These are phyloP conservation scores for Hymenoscyphus repandus DNA, from an alignment of 2,329 filamentous ascomycete species.

Conservation along the genomic window DNA sequence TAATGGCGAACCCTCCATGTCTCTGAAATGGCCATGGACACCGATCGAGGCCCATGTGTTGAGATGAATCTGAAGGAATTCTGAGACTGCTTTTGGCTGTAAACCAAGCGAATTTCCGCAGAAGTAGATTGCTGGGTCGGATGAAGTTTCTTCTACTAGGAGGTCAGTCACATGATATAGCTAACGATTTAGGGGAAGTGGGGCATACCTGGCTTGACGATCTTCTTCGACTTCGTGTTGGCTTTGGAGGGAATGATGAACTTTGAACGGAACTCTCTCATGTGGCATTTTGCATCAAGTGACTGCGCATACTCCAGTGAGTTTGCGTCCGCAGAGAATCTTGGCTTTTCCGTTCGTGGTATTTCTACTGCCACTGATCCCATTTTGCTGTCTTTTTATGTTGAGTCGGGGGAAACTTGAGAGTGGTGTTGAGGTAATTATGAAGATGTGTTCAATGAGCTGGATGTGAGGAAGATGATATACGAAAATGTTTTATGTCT, in stretches of 20 bases:
- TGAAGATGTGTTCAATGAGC: too few relatives aligned
- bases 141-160: conserved; percentile 13
- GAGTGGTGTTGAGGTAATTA: too few relatives aligned
- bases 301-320: conserved; percentile 43
- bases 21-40: conserved; percentile 76
- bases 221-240: conserved; percentile 60
- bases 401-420: too few relatives aligned
- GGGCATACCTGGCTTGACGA: conserved; percentile 36
- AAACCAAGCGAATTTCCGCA: conserved; percentile 87
- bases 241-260: conserved; percentile 73
- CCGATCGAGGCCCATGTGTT: conserved; percentile 80
- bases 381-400: conserved; percentile 21
- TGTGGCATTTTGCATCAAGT: conserved; percentile 56
- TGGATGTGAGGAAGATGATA: too few relatives aligned
- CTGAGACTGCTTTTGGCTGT: conserved; percentile 64
- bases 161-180: conserved; percentile 15
- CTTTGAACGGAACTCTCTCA: conserved; percentile 58
- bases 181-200: neutral
- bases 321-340: conserved; percentile 45
- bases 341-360: conserved; percentile 25
- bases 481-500: too few relatives aligned
- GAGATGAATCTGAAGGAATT: conserved; percentile 66
- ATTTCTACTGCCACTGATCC: conserved; percentile 23
- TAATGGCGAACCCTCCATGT: conserved; percentile 62
- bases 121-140: conserved; percentile 62